Conservation (phyloP, 1,284 basidiomycete species). For the Testicularia cyperi region DNA sequence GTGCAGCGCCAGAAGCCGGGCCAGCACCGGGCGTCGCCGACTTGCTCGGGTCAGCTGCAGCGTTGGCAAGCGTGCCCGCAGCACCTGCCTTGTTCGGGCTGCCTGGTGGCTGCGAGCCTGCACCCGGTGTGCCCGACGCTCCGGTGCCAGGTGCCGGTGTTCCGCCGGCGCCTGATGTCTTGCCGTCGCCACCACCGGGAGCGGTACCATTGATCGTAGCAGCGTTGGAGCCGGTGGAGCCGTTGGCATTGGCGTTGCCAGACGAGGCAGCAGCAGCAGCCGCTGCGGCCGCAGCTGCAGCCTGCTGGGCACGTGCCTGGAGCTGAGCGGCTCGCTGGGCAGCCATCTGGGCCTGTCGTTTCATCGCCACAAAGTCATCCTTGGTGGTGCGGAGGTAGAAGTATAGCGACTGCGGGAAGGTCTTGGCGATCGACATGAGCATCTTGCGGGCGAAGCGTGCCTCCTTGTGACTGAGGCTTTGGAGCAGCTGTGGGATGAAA, state of each 20-base stretch:
- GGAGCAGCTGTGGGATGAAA: constrained; percentile 90
- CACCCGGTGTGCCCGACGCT: not conserved
- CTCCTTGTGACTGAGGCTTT: constrained; percentile 86
- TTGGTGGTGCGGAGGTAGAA: constrained; percentile 88
- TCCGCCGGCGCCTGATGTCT: too few relatives aligned
- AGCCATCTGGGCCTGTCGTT: constrained; percentile 48
- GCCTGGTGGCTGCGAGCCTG: constrained; percentile 10
- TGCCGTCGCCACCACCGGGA: constrained; percentile 3
- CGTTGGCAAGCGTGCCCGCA: constrained; percentile 4
- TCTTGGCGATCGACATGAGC: constrained; percentile 84
- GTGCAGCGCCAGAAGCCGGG: too few relatives aligned
- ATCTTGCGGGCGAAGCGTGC: constrained; percentile 88
- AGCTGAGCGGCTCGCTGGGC: constrained; percentile 61
- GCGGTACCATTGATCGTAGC: constrained; percentile 26
- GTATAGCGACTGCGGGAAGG: constrained; percentile 93
- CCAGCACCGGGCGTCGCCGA: too few relatives aligned
- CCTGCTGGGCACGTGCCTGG: constrained; percentile 61
- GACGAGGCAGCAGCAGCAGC: constrained; percentile 8
- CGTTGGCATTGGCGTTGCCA: too few relatives aligned
- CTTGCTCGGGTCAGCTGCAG: constrained; percentile 3
- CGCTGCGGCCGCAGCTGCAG: not conserved
- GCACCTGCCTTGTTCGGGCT: constrained; percentile 23
- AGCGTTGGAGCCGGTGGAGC: too few relatives aligned
- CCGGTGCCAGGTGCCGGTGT: too few relatives aligned
- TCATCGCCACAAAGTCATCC: constrained; percentile 72